phyloP scores from a whole-genome alignment of 805 yeast species.

The Suhomyces kilbournensis region DNA sequence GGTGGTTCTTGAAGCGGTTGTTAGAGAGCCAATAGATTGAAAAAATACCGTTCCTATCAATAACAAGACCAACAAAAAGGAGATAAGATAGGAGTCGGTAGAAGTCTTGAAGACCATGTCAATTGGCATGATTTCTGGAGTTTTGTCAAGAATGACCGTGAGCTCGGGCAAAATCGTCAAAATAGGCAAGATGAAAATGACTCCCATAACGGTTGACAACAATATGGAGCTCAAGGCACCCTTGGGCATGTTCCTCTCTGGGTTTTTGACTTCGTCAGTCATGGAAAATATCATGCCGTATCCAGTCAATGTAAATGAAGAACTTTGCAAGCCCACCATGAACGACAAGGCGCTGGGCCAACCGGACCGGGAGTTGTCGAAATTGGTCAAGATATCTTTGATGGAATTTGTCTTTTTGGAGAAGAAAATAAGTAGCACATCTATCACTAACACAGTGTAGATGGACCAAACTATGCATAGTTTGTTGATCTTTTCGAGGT shows the following conservation, averaged over 20 bases:
- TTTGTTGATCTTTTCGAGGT: conserved; percentile 62
- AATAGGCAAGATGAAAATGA: conserved; percentile 69
- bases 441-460: conserved; percentile 67
- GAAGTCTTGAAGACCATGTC: conserved; percentile 71
- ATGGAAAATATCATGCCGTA: conserved; percentile 79
- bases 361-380: conserved; percentile 72
- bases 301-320: conserved; percentile 77
- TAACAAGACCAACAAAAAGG: conserved; percentile 63
- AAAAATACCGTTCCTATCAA: conserved; percentile 68
- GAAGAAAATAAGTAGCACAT: conserved; percentile 56
- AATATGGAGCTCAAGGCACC: conserved; percentile 67
- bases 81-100: conserved; percentile 64
- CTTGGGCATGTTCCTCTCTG: conserved; percentile 71
- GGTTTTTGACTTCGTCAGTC: conserved; percentile 76
- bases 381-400: conserved; percentile 57
- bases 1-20: conserved; percentile 80
- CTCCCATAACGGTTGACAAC: conserved; percentile 65
- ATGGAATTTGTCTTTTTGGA: conserved; percentile 58
- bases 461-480: conserved; percentile 75
- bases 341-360: conserved; percentile 73
- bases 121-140: conserved; percentile 71
- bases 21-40: conserved; percentile 75
- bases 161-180: conserved; percentile 70
- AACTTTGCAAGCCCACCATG: conserved; percentile 72
- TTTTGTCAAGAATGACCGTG: conserved; percentile 50